phyloP scores from a whole-genome alignment of 23 red algal genomes.

The Gracilaria caudata region DNA sequence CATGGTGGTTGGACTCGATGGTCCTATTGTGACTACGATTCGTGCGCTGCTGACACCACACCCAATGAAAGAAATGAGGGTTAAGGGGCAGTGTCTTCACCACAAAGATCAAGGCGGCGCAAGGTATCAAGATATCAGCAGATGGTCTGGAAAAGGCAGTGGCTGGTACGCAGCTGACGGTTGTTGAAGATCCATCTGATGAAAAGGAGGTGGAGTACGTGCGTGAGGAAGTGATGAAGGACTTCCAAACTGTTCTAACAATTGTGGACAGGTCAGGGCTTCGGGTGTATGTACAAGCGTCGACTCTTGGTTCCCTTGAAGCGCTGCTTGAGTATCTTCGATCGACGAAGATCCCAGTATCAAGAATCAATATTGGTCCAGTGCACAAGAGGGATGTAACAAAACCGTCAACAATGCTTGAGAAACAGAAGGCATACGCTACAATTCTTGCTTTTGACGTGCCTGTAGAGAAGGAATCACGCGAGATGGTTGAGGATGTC shows the following conservation, averaged over 20 bases:
- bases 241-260: conserved; percentile 84
- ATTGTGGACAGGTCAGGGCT: conserved; percentile 89
- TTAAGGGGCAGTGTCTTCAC: conserved; percentile 97
- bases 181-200: conserved; percentile 66
- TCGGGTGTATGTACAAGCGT: conserved; percentile 98
- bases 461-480: conserved; percentile 90
- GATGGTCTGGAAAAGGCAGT: conserved; percentile 96
- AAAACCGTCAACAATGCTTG: conserved; percentile 91
- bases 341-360: conserved; percentile 89
- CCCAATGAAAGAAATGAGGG: conserved; percentile 99
- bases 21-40: conserved; percentile 91
- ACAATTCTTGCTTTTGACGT: conserved; percentile 99
- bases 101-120: conserved; percentile 96
- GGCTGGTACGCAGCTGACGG: conserved; percentile 94
- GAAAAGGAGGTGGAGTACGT: conserved; percentile 92
- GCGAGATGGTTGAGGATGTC: conserved; percentile 85
- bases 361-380: conserved; percentile 98
- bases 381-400: conserved; percentile 96
- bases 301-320: conserved; percentile 96
- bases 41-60: conserved; percentile 97
- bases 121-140: conserved; percentile 96
- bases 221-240: conserved; percentile 99
- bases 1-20: conserved; percentile 96
- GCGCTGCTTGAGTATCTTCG: conserved; percentile 94
- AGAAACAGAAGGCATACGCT: conserved; percentile 91